phyloP scores from a whole-genome alignment of 192 early-diverging fungal species.

The Entomortierella chlamydospora region DNA sequence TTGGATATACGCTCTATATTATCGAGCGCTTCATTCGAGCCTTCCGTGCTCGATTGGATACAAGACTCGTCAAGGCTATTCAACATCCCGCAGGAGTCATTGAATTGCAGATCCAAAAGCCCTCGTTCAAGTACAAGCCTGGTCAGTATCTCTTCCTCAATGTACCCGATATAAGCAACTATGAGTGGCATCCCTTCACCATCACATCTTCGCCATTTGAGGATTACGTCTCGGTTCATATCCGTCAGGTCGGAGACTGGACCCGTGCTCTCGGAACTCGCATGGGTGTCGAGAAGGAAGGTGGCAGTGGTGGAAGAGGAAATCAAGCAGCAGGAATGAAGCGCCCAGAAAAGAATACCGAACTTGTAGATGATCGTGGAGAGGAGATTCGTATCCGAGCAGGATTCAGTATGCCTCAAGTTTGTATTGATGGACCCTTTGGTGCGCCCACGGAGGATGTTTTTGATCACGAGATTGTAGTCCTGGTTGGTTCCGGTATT shows the following conservation, averaged over 20 bases:
- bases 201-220: constrained; percentile 60
- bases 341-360: constrained; percentile 33
- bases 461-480: constrained; percentile 74
- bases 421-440: constrained; percentile 84
- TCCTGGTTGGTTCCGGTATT: constrained; percentile 79
- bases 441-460: constrained; percentile 84
- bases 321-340: neutral
- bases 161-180: constrained; percentile 70
- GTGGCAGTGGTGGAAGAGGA: constrained; percentile 7
- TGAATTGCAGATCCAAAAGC: constrained; percentile 74
- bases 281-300: constrained; percentile 52
- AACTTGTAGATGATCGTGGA: constrained; percentile 42
- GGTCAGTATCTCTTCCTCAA: constrained; percentile 84
- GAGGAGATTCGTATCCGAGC: constrained; percentile 42
- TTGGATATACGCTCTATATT: constrained; percentile 66
- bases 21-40: constrained; percentile 73
- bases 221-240: constrained; percentile 57
- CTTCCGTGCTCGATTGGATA: constrained; percentile 60
- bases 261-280: constrained; percentile 48
- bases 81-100: constrained; percentile 78
- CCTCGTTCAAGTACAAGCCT: constrained; percentile 59
- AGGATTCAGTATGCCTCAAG: constrained; percentile 61
- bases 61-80: constrained; percentile 75
- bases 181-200: constrained; percentile 86
- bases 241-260: constrained; percentile 59